Evolutionary conservation across 2,329 filamentous ascomycete genomes (phyloP).

Genomic region (Claviceps spartinae): DNA sequence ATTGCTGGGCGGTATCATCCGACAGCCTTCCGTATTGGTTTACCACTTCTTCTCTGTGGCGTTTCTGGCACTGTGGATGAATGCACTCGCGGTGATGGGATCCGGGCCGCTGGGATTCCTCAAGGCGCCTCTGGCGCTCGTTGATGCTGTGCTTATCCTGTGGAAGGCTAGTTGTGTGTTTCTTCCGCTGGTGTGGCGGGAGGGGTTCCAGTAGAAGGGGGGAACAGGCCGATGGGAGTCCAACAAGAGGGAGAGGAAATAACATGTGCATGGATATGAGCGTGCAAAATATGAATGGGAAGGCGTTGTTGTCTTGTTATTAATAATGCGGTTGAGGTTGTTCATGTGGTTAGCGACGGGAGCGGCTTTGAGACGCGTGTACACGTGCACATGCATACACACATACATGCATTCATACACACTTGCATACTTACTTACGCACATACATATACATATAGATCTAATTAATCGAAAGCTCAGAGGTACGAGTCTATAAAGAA

Average conservation of each 20-base stretch:
- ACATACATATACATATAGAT: too few species aligned
- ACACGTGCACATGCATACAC: too few species aligned
- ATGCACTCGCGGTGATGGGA: constrained; percentile 25
- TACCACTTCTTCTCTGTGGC: constrained; percentile 94
- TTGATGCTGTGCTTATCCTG: constrained; percentile 56
- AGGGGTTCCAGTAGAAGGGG: constrained; percentile 28
- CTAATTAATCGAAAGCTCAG: too few species aligned
- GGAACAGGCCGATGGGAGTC: not conserved
- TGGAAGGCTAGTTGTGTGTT: constrained; percentile 74
- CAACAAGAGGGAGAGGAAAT: not conserved
- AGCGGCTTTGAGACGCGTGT: too few species aligned
- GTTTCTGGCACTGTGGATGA: constrained; percentile 68
- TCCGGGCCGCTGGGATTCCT: constrained; percentile 24
- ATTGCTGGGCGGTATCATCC: constrained; percentile 69
- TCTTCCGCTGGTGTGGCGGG: constrained; percentile 64
- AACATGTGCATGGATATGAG: too few species aligned
- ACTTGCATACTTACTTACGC: too few species aligned
- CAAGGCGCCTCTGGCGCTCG: constrained; percentile 43
- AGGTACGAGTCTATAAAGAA: too few species aligned
- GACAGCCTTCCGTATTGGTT: constrained; percentile 62
- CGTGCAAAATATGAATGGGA: too few species aligned
- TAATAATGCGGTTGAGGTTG: too few species aligned
- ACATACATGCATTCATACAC: too few species aligned
- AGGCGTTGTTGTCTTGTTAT: too few species aligned
- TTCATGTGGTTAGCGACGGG: too few species aligned